phyloP scores from a whole-genome alignment of 2,329 filamentous ascomycete species.

The Boeremia exigua region DNA sequence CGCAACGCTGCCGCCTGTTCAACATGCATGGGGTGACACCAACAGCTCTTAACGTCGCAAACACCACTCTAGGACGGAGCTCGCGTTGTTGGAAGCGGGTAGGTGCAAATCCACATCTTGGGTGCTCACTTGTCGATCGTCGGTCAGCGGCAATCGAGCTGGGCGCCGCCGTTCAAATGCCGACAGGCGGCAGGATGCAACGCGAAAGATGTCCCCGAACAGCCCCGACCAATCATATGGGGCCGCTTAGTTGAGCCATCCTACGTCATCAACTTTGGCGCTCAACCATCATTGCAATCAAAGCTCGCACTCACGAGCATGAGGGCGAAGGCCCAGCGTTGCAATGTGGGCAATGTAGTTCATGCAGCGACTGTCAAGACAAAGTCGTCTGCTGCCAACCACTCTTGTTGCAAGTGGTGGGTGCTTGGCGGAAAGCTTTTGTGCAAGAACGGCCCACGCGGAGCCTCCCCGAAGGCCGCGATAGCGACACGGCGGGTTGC shows the following conservation, averaged over 20 bases:
- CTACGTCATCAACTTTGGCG: not conserved
- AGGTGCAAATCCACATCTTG: no score
- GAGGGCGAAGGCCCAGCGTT: not conserved
- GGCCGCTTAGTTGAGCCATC: not conserved
- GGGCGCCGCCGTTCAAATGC: not conserved
- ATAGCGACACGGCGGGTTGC: constrained; percentile 6
- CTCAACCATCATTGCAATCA: no score
- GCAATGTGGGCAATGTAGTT: not conserved
- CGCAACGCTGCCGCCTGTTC: no score
- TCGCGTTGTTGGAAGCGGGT: no score
- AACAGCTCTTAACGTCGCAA: no score
- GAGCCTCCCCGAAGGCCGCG: constrained; percentile 7
- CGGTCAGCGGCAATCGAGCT: not conserved
- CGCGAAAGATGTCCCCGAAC: not conserved
- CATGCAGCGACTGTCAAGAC: no score
- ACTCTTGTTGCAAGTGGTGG: not conserved
- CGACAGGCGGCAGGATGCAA: not conserved
- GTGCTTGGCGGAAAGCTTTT: constrained; percentile 9
- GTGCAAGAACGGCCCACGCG: not conserved
- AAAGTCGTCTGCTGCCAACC: not conserved
- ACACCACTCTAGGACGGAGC: no score
- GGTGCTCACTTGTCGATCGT: no score
- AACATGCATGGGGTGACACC: no score
- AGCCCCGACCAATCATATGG: constrained; percentile 5
- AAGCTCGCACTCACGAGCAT: not conserved